Base-by-base conservation (phyloP, 1,284 basidiomycete species). In the Puccinia coronata region DNA sequence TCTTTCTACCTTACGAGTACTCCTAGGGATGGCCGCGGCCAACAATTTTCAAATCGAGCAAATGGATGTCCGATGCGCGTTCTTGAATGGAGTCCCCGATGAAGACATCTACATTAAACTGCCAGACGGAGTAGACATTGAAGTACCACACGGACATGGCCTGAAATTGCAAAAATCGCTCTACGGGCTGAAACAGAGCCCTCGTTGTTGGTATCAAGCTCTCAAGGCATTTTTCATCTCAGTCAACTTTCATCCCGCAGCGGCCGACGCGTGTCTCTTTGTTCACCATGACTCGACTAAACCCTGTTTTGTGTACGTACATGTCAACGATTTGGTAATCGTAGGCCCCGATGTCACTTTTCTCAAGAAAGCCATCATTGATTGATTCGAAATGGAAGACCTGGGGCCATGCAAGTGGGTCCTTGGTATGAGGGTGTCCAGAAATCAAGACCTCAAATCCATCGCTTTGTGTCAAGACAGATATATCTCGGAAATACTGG, bases 21-120 rank as follows among this genome's bases (percentile, higher is more conserved):
- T 75, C 14, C 53, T 75, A 0, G 25, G 31, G 12, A 31, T 75
- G 0, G 36, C 34, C 0, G 55, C 53, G 23, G 6, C 23, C 31
- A n/a, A 63, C 14, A n/a, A 75, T 14, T 63, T 75, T 25, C 25
- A 36, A 23, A 63, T 75, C 53, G 57, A 75, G 16, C 73, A 75
- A 49, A 75, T 75, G 73, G 57, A 75, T 49, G 39, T 75, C 16
- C 16, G 31, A 20, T 61, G 55, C 23, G 53, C 57, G 0, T 75
- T 75, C 28, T 41, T 75, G 0, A 59, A 75, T 31, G 36, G 73
- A 0, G 31, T 31, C 20, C 73, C 73, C 1, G 57, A 75, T 0
- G 39, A 75, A 47, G 55, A 75, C 28, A 5, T 75, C 0, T 63
- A n/a, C 59, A 75, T 75, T 31, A 65, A 65, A 18, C 18, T 65